Evolutionary conservation across 2,329 filamentous ascomycete genomes (phyloP).

Genomic region (Nakataea oryzae): DNA sequence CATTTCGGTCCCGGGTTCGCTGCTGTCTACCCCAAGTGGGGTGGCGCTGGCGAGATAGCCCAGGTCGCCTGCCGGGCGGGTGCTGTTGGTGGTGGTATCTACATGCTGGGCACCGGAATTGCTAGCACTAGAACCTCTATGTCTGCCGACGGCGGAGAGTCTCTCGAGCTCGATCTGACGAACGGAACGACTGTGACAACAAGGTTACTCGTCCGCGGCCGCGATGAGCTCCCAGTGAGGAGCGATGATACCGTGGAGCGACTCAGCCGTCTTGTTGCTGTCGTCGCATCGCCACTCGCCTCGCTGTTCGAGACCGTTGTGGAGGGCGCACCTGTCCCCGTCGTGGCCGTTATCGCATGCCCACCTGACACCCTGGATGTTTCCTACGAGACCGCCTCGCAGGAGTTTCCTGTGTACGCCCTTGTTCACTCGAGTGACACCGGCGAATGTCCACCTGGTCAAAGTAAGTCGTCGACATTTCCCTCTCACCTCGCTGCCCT

Average conservation of each 20-base stretch:
- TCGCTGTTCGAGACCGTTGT: slow-evolving; percentile 58
- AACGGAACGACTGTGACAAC: slow-evolving; percentile 48
- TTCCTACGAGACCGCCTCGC: slow-evolving; percentile 19
- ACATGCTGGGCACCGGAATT: slow-evolving; percentile 70
- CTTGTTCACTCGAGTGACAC: slow-evolving; percentile 81
- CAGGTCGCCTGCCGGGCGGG: slow-evolving; percentile 86
- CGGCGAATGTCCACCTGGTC: slow-evolving; percentile 77
- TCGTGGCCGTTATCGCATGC: slow-evolving; percentile 60
- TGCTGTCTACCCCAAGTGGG: slow-evolving; percentile 87
- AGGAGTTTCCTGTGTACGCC: slow-evolving; percentile 39
- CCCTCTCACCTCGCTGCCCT: neutral
- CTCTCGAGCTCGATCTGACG: slow-evolving; percentile 34
- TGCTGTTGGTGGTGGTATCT: slow-evolving; percentile 83
- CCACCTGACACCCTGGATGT: slow-evolving; percentile 37
- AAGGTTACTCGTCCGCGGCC: slow-evolving; percentile 37
- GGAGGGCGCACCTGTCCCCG: slow-evolving; percentile 68
- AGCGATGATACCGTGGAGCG: slow-evolving; percentile 12
- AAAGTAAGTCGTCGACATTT: slow-evolving; percentile 62
- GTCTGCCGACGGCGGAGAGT: slow-evolving; percentile 5
- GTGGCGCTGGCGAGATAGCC: slow-evolving; percentile 75
- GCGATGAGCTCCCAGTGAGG: slow-evolving; percentile 16
- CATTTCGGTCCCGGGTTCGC: slow-evolving; percentile 83
- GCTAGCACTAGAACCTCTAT: slow-evolving; percentile 19
- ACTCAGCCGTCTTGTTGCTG: slow-evolving; percentile 52
- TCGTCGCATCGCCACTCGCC: slow-evolving; percentile 57